Percentiles rank a stretch among this genome's conserved stretches.
These are phyloP conservation scores for Botrytis tulipae DNA, from an alignment of 2,329 filamentous ascomycete genomes.

Conservation along the genomic window DNA sequence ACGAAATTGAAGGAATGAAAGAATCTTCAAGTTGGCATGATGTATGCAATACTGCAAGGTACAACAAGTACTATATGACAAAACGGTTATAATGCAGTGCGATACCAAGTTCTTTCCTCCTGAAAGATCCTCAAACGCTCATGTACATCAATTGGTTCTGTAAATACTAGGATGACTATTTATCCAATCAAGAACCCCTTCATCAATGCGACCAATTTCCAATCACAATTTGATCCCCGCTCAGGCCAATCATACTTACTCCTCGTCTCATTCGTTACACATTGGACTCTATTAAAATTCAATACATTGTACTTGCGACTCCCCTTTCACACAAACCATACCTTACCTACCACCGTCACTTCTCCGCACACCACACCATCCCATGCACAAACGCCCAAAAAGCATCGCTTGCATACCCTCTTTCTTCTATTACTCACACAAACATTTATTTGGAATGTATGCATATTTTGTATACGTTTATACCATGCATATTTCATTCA, in stretches of 20 bases:
- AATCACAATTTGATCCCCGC: neutral
- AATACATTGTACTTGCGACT: neutral
- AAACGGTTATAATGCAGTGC: neutral
- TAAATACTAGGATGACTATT: neutral
- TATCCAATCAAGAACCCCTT: neutral
- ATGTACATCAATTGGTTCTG: neutral
- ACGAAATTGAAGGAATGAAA: neutral
- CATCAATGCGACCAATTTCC: neutral
- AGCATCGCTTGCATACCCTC: neutral
- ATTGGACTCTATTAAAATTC: neutral
- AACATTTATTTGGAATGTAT: neutral
- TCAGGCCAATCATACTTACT: neutral
- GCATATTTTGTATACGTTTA: neutral
- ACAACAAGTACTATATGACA: neutral
- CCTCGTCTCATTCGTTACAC: neutral
- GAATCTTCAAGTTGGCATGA: neutral
- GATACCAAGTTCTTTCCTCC: neutral
- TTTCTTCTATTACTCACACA: neutral
- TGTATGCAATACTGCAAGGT: constrained; percentile 9
- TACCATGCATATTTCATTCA: neutral
- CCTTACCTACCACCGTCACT: neutral
- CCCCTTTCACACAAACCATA: neutral
- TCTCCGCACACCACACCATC: neutral
- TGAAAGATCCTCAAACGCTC: neutral
- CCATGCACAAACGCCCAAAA: neutral